Percentiles rank a stretch among this genome's conserved stretches.
phyloP scores from a whole-genome alignment of 2,329 filamentous ascomycete genomes.

The Botrytis pseudocinerea region DNA sequence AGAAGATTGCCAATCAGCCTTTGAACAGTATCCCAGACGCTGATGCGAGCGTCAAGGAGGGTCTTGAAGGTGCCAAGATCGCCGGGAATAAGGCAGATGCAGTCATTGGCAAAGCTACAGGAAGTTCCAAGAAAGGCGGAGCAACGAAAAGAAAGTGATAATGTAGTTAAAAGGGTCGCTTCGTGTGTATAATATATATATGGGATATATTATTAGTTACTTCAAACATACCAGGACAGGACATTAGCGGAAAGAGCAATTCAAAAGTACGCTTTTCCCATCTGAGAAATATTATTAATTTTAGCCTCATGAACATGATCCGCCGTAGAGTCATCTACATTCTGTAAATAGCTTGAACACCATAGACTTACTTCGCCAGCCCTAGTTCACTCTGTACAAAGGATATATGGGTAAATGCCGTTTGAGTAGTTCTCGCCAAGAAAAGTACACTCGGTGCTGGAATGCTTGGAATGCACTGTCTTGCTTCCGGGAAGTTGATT shows the following conservation, averaged over 20 bases:
- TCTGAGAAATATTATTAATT: not conserved
- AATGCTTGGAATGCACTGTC: not conserved
- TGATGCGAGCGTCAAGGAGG: slow-evolving; percentile 30
- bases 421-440: not conserved
- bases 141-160: slow-evolving; percentile 51
- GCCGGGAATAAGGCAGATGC: slow-evolving; percentile 30
- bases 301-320: not conserved
- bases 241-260: not conserved
- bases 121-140: slow-evolving; percentile 48
- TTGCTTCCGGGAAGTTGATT: not conserved
- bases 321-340: not conserved
- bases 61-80: slow-evolving; percentile 41
- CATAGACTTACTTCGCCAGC: not conserved
- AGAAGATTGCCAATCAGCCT: slow-evolving; percentile 47
- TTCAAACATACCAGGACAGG: not conserved
- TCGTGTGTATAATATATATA: not conserved
- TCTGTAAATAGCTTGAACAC: not conserved
- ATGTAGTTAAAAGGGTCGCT: not conserved
- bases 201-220: not conserved
- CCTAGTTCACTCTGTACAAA: not conserved
- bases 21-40: slow-evolving; percentile 29
- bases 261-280: not conserved
- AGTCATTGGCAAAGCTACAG: slow-evolving; percentile 48
- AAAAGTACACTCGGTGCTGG: not conserved
- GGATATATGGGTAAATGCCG: not conserved